Percentiles rank a stretch among this genome's conserved stretches.
Evolutionary conservation across 2,329 filamentous ascomycete species (phyloP).

Genomic region (Clonostachys byssicola): DNA sequence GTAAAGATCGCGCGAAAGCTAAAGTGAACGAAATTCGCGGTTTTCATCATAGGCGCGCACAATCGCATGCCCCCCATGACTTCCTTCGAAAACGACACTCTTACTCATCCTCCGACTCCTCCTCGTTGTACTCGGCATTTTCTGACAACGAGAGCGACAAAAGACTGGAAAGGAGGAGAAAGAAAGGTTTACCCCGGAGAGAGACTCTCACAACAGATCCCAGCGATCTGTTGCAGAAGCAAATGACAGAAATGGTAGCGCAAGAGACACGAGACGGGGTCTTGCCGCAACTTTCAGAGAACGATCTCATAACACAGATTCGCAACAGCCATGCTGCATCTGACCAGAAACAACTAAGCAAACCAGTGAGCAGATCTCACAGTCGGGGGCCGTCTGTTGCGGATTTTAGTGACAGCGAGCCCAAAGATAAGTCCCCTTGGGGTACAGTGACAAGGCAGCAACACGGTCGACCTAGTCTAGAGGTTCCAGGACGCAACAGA

Average conservation of each 20-base stretch:
- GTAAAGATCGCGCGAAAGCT: constrained; percentile 55
- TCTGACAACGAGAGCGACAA: constrained; percentile 52
- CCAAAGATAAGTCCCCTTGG: constrained; percentile 12
- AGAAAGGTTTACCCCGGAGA: constrained; percentile 22
- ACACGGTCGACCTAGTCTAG: constrained; percentile 37
- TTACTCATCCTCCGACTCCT: constrained; percentile 22
- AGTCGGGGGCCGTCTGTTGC: constrained; percentile 28
- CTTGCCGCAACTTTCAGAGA: constrained; percentile 20
- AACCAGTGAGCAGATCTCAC: constrained; percentile 20
- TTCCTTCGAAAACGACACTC: constrained; percentile 30
- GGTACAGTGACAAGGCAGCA: constrained; percentile 15
- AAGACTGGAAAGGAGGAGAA: constrained; percentile 23
- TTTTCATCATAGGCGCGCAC: constrained; percentile 49
- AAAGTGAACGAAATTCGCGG: constrained; percentile 53
- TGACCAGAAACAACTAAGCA: constrained; percentile 17
- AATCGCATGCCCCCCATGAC: constrained; percentile 46
- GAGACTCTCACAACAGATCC: constrained; percentile 42
- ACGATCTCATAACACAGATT: constrained; percentile 15
- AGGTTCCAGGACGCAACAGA: constrained; percentile 35
- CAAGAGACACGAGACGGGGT: constrained; percentile 43
- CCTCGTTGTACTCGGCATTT: constrained; percentile 42
- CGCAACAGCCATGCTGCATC: constrained; percentile 16
- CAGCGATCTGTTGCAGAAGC: constrained; percentile 53
- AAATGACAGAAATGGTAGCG: constrained; percentile 58
- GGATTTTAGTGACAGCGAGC: constrained; percentile 35